Evolutionary conservation across 495 filamentous ascomycete genomes (phyloP).

Genomic region (Aspergillus saccharolyticus): DNA sequence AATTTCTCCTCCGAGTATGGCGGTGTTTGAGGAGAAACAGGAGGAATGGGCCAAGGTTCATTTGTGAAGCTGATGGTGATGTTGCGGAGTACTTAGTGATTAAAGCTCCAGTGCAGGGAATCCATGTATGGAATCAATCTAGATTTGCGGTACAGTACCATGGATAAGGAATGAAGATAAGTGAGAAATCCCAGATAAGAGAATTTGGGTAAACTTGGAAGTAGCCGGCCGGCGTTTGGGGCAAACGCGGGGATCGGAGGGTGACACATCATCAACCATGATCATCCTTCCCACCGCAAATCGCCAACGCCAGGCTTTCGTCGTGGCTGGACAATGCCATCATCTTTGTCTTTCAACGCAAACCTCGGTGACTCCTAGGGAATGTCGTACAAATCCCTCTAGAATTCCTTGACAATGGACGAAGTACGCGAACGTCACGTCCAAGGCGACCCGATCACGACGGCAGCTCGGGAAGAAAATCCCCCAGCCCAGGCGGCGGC

Average conservation of each 20-base stretch:
- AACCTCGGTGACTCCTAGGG: not conserved
- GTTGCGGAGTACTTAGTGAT: too few relatives aligned
- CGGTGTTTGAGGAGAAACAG: slow-evolving; percentile 18
- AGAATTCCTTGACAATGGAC: not conserved
- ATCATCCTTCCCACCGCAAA: not conserved
- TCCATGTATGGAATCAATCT: not conserved
- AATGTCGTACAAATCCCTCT: not conserved
- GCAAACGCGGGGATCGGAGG: not conserved
- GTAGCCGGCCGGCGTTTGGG: not conserved
- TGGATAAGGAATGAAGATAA: not conserved
- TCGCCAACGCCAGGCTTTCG: too few relatives aligned
- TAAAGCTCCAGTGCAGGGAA: not conserved
- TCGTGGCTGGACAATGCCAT: not conserved
- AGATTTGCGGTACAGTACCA: not conserved
- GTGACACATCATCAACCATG: not conserved
- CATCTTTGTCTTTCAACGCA: not conserved
- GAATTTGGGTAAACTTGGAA: too few relatives aligned
- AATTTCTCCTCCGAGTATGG: slow-evolving; percentile 12
- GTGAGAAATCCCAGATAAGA: not conserved
- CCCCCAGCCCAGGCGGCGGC: not conserved
- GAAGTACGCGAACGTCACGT: not conserved
- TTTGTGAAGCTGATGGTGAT: not conserved
- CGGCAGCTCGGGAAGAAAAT: not conserved
- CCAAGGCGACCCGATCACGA: not conserved
- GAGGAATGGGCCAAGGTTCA: slow-evolving; percentile 8